These are phyloP conservation scores for Phlebiopsis gigantea DNA, from an alignment of 768 basidiomycete species.

Conservation along the genomic window DNA sequence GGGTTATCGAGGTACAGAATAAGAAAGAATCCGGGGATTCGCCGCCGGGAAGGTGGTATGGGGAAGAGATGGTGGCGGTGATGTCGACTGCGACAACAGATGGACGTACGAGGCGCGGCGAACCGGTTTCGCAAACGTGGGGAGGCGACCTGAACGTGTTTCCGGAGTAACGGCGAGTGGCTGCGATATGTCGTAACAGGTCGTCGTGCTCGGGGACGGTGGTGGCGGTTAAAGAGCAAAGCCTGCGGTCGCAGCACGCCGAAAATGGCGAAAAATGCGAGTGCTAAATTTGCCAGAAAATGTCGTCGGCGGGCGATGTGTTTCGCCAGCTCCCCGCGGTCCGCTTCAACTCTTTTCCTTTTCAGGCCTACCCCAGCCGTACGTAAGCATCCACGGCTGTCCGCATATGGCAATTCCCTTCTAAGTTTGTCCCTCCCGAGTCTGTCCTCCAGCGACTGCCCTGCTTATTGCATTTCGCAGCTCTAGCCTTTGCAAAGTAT, in stretches of 20 bases:
- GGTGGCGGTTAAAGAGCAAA: background rate
- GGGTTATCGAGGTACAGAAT: conserved; percentile 3
- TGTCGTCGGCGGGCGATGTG: background rate
- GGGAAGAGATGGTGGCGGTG: conserved; percentile 6
- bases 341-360: background rate
- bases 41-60: background rate
- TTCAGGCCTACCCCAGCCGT: background rate
- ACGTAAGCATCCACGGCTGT: background rate
- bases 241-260: background rate
- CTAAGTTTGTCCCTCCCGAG: too few species aligned
- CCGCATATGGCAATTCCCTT: background rate
- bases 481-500: background rate
- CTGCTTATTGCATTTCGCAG: background rate
- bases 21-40: background rate
- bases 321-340: conserved; percentile 2
- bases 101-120: background rate
- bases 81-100: background rate
- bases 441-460: background rate
- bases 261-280: background rate
- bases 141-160: background rate
- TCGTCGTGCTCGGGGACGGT: background rate
- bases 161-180: background rate
- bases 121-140: conserved; percentile 1
- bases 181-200: background rate
- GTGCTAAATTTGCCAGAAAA: background rate